Percentiles rank a stretch among this genome's conserved stretches.
phyloP scores from a whole-genome alignment of 2,329 filamentous ascomycete species.

The Teratosphaeria viscida region DNA sequence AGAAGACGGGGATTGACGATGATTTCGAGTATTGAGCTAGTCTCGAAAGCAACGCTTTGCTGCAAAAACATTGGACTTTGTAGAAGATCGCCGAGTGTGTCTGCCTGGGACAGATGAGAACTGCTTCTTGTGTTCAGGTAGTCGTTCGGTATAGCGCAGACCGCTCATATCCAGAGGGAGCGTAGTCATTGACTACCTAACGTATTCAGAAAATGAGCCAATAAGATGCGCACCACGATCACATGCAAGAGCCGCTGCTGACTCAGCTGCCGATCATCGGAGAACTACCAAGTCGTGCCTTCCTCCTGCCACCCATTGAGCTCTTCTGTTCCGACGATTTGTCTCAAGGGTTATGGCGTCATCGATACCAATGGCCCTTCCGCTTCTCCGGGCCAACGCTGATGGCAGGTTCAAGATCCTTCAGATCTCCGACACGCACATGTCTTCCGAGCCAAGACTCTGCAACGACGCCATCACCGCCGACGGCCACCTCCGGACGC shows the following conservation, averaged over 20 bases:
- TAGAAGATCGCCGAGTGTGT: neutral
- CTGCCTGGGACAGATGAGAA: too few species aligned
- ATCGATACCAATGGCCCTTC: neutral
- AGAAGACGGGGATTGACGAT: slow-evolving; percentile 81
- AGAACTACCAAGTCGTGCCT: neutral
- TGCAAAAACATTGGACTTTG: neutral
- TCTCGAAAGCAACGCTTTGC: neutral
- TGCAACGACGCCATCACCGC: neutral
- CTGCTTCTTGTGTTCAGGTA: too few species aligned
- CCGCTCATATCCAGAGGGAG: too few species aligned
- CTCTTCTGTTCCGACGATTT: neutral
- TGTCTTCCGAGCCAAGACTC: neutral
- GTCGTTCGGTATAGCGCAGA: too few species aligned
- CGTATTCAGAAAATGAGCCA: neutral
- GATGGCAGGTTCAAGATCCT: neutral
- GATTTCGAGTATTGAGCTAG: slow-evolving; percentile 82
- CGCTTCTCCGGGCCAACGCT: neutral
- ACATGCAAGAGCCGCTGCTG: neutral
- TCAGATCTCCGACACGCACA: slow-evolving; percentile 1
- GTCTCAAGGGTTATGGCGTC: neutral
- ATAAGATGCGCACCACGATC: neutral
- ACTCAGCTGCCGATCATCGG: neutral
- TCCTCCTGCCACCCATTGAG: neutral
- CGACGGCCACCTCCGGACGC: neutral
- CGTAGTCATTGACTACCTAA: neutral